Evolutionary conservation across 1,284 basidiomycete species (phyloP).

Genomic region (Ganoderma sinense): DNA sequence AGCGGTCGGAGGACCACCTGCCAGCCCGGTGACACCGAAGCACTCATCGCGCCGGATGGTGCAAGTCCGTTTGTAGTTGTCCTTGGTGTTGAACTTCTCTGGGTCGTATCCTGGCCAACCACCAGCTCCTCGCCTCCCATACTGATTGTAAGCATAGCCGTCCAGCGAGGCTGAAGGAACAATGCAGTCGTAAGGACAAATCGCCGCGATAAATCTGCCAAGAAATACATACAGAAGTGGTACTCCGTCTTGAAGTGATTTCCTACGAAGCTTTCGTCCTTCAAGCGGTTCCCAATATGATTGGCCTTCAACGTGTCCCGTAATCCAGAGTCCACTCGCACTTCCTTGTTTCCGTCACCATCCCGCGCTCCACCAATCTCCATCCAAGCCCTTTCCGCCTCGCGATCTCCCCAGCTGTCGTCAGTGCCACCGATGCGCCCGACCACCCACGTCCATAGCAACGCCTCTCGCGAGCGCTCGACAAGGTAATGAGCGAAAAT

Average conservation of each 20-base stretch:
- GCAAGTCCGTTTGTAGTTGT: slow-evolving; percentile 23
- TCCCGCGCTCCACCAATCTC: slow-evolving; percentile 42
- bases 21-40: slow-evolving; percentile 25
- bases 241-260: slow-evolving; percentile 34
- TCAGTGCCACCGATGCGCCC: slow-evolving; percentile 40
- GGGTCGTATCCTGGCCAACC: slow-evolving; percentile 29
- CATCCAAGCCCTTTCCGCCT: slow-evolving; percentile 42
- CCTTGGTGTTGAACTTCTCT: slow-evolving; percentile 1
- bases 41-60: slow-evolving; percentile 33
- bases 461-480: slow-evolving; percentile 49
- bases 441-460: slow-evolving; percentile 51
- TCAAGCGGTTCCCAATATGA: slow-evolving; percentile 29
- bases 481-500: slow-evolving; percentile 45
- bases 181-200: not conserved
- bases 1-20: slow-evolving; percentile 25
- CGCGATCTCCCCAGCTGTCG: slow-evolving; percentile 38
- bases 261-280: slow-evolving; percentile 26
- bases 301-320: slow-evolving; percentile 32
- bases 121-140: slow-evolving; percentile 20
- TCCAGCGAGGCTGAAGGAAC: slow-evolving; percentile 37
- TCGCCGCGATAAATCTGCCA: not conserved
- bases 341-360: slow-evolving; percentile 23
- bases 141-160: slow-evolving; percentile 38
- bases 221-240: slow-evolving; percentile 34
- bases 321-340: slow-evolving; percentile 22